These are phyloP conservation scores for Acorus calamus DNA, from an alignment of 106 monocot genomes.

Conservation along the genomic window DNA sequence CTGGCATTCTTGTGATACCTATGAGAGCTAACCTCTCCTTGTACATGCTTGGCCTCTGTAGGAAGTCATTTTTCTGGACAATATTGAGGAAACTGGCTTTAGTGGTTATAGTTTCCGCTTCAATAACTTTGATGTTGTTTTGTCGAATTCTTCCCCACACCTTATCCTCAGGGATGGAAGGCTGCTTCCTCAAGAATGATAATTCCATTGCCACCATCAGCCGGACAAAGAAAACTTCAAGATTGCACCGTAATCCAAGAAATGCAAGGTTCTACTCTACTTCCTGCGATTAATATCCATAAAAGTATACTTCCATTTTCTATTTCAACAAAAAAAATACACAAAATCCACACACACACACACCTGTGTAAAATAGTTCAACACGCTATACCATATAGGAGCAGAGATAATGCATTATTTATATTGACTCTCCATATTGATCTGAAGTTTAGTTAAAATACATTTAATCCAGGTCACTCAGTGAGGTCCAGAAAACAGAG, in stretches of 20 bases:
- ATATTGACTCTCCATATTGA: not conserved
- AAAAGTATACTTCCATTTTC: no score
- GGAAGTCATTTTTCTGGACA: constrained; percentile 25
- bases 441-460: not conserved
- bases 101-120: constrained; percentile 16
- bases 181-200: constrained; percentile 23
- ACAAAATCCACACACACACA: no score
- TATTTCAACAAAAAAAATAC: no score
- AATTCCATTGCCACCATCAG: constrained; percentile 11
- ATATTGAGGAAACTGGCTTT: constrained; percentile 18
- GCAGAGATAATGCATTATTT: not conserved
- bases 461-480: constrained; percentile 26
- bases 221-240: constrained; percentile 22
- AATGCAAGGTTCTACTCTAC: constrained; percentile 27
- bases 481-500: constrained; percentile 25
- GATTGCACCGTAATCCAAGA: constrained; percentile 24
- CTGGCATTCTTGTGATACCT: constrained; percentile 56
- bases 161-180: constrained; percentile 15
- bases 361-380: no score
- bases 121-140: constrained; percentile 19
- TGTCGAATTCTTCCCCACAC: constrained; percentile 16
- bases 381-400: no score
- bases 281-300: no score
- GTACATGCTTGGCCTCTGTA: constrained; percentile 35
- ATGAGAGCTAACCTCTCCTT: constrained; percentile 52